Conservation (phyloP, 73 alveolate species). For the Paramecium caudatum region DNA sequence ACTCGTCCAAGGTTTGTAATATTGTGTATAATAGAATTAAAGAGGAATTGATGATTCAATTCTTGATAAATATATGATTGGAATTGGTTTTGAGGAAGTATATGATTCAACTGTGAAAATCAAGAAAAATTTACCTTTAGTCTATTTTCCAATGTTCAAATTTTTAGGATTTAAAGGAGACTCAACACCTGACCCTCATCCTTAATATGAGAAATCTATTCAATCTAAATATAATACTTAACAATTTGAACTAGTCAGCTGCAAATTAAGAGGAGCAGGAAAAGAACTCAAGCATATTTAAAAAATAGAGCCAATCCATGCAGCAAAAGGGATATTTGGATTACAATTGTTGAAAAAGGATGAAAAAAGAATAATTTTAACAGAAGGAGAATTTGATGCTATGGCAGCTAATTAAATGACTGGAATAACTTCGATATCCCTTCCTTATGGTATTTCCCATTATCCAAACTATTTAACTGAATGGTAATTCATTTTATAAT, state of each 20-base stretch:
- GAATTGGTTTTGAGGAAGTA: conserved; percentile 42
- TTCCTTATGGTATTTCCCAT: conserved; percentile 89
- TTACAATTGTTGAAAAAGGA: conserved; percentile 79
- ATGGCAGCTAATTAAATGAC: conserved; percentile 93
- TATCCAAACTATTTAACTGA: conserved; percentile 84
- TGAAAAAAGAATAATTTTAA: conserved; percentile 82
- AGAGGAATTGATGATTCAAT: conserved; percentile 7
- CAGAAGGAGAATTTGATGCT: conserved; percentile 97
- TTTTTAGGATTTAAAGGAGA: too few species aligned
- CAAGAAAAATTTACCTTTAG: not conserved
- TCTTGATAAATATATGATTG: conserved; percentile 4
- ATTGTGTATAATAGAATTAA: conserved; percentile 5
- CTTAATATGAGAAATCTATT: not conserved
- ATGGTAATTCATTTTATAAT: conserved; percentile 55
- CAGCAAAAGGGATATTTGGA: conserved; percentile 88
- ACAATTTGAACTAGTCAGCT: conserved; percentile 9
- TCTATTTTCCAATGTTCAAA: conserved; percentile 5
- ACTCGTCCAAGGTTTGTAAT: not conserved
- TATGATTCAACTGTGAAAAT: not conserved
- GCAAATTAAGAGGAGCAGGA: not conserved
- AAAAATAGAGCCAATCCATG: conserved; percentile 2
- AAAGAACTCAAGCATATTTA: not conserved
- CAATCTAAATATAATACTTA: not conserved
- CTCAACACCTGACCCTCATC: too few species aligned
- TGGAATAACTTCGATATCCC: conserved; percentile 87